Percentiles rank a stretch among this genome's conserved stretches.
These are phyloP conservation scores for Claviceps digitariae DNA, from an alignment of 2,329 filamentous ascomycete species.

Conservation along the genomic window DNA sequence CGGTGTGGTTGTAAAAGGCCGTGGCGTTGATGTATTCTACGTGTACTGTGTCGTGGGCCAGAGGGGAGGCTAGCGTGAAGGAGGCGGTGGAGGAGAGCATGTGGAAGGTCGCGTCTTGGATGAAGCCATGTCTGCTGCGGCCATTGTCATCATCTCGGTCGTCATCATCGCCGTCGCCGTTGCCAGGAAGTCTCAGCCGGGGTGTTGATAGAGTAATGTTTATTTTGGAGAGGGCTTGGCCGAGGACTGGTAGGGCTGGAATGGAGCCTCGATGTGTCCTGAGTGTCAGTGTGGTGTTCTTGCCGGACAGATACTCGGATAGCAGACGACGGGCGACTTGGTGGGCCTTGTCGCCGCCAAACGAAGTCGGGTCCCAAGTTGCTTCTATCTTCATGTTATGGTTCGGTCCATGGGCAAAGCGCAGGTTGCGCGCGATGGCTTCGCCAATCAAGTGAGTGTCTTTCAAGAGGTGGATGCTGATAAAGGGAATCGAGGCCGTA, in stretches of 20 bases:
- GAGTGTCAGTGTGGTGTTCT: slow-evolving; percentile 68
- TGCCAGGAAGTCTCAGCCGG: slow-evolving; percentile 43
- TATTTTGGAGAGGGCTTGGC: slow-evolving; percentile 58
- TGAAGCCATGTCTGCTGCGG: slow-evolving; percentile 53
- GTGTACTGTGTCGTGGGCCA: slow-evolving; percentile 58
- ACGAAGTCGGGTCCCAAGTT: slow-evolving; percentile 55
- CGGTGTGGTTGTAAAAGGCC: slow-evolving; percentile 69
- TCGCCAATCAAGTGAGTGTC: slow-evolving; percentile 67
- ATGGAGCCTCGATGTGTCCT: slow-evolving; percentile 59
- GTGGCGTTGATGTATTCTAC: slow-evolving; percentile 73
- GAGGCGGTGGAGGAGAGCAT: slow-evolving; percentile 74
- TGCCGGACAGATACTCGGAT: slow-evolving; percentile 77
- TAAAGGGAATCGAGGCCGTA: slow-evolving; percentile 65
- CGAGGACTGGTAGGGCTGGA: slow-evolving; percentile 58
- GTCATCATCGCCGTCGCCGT: slow-evolving; percentile 13
- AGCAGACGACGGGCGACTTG: slow-evolving; percentile 57
- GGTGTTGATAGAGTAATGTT: slow-evolving; percentile 61
- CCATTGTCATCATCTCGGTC: slow-evolving; percentile 14
- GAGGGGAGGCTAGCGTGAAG: slow-evolving; percentile 70
- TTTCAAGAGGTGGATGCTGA: slow-evolving; percentile 61
- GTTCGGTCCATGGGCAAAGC: slow-evolving; percentile 57
- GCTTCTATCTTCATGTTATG: slow-evolving; percentile 52
- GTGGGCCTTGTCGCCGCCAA: slow-evolving; percentile 48
- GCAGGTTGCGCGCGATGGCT: slow-evolving; percentile 50
- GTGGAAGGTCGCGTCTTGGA: slow-evolving; percentile 77